Base-by-base conservation (phyloP, 352 stramenopile species). In the Pythium sp. region DNA sequence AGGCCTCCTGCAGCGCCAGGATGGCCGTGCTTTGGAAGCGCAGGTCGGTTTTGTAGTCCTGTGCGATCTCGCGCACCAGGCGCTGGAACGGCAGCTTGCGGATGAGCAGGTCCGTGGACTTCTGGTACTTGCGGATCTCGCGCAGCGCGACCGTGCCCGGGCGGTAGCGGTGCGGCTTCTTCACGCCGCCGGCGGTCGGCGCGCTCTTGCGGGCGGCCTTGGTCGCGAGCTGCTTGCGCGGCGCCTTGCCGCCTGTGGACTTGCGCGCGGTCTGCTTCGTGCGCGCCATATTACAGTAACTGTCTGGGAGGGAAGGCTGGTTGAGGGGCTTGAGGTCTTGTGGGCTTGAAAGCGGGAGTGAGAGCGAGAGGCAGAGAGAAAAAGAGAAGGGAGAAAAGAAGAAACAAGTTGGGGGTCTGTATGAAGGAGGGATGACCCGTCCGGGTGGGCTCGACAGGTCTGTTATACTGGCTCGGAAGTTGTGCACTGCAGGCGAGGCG, bases 201-300 rank as follows among this genome's bases (percentile, higher is more conserved):
- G 43, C 43, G 43, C 43, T 51, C 43, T 51, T 51, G 43, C 43
- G 43, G 5, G 43, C 43, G 43, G 43, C 43, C 43, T 51, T 51
- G 15, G 43, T 51, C 43, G 94, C 94, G 22, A 98, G 76, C 79
- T 98, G 93, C 88, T 98, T 98, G 67, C 94, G 88, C 26, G 94
- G 94, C 14, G 93, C 94, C 84, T 98, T 98, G 75, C 94, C 94
- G 60, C 94, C 94, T 53, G 94, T 90, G 59, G 92, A 98, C 80
- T 99, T 99, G 77, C 95, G 91, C n/a, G 96, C 94, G 47, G 94
- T 99, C 79, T 99, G 94, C 84, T 99, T 99, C 74, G 96, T 98
- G 84, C 96, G 92, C 61, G 96, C 95, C 92, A 98, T 97, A n/a
- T n/a, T n/a, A n/a, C n/a, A 14, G 51, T 73, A 34, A 36, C 22